phyloP scores from a whole-genome alignment of 2,329 filamentous ascomycete species.

The Capronia americana region DNA sequence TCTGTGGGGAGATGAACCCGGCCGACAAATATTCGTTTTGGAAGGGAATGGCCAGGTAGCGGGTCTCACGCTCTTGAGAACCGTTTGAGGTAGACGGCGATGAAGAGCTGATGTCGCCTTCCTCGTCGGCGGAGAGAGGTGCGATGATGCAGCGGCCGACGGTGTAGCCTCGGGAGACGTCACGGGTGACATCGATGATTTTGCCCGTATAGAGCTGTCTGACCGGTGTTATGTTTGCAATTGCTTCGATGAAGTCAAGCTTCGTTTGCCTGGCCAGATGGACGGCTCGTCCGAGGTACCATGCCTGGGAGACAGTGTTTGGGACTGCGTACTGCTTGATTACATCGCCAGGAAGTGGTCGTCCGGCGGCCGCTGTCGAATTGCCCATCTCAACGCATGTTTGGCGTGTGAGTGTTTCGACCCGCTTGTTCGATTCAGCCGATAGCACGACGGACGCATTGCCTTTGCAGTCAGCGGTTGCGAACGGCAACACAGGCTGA shows the following conservation, averaged over 20 bases:
- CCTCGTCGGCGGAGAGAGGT: constrained; percentile 41
- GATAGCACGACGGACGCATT: constrained; percentile 45
- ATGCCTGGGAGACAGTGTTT: constrained; percentile 44
- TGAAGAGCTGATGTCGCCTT: constrained; percentile 35
- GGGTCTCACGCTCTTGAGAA: constrained; percentile 30
- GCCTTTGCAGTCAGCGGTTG: constrained; percentile 51
- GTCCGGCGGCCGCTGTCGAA: constrained; percentile 37
- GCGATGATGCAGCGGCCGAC: constrained; percentile 45
- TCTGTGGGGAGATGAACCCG: constrained; percentile 23
- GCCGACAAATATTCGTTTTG: constrained; percentile 45
- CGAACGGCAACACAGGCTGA: constrained; percentile 49
- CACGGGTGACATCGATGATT: constrained; percentile 52
- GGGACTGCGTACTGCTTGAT: constrained; percentile 42
- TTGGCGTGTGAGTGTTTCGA: constrained; percentile 41
- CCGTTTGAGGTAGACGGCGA: not conserved
- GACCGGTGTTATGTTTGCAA: constrained; percentile 36
- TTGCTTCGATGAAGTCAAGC: constrained; percentile 49
- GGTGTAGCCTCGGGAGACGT: constrained; percentile 49
- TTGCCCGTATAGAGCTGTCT: constrained; percentile 52
- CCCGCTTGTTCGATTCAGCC: constrained; percentile 40
- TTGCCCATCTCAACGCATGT: constrained; percentile 42
- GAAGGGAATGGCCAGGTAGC: constrained; percentile 40
- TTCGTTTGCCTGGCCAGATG: constrained; percentile 41
- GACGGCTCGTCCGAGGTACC: constrained; percentile 44
- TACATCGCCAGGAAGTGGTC: constrained; percentile 38